Conservation (phyloP, 352 stramenopile species). For the Globisporangium sylvaticum region DNA sequence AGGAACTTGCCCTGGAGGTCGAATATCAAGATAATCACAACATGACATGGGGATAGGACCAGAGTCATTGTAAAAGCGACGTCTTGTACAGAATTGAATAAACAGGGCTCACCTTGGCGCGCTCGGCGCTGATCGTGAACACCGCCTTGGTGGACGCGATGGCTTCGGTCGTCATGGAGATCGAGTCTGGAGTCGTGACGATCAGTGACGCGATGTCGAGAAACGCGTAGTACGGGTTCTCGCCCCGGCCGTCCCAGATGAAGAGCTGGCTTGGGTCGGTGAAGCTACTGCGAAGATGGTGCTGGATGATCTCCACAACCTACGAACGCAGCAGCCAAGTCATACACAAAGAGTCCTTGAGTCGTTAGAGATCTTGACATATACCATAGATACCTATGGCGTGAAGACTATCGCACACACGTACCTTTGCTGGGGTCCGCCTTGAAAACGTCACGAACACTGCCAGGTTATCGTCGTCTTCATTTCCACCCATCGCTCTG, state of each 20-base stretch:
- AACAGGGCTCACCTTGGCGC: slow-evolving; percentile 36
- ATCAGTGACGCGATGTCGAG: slow-evolving; percentile 43
- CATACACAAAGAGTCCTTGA: background rate
- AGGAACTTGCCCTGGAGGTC: slow-evolving; percentile 54
- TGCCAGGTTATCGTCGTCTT: slow-evolving; percentile 13
- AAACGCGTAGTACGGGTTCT: slow-evolving; percentile 66
- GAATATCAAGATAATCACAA: background rate
- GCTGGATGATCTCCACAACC: slow-evolving; percentile 36
- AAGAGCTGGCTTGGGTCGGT: slow-evolving; percentile 27
- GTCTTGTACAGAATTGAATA: too few species aligned
- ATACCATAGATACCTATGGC: background rate
- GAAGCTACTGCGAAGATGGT: slow-evolving; percentile 19
- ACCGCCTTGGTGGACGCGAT: slow-evolving; percentile 51
- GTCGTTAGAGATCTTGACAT: background rate
- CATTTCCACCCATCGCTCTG: background rate
- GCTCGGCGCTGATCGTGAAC: slow-evolving; percentile 41
- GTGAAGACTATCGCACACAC: background rate
- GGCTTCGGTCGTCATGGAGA: slow-evolving; percentile 81
- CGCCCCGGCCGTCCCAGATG: slow-evolving; percentile 47
- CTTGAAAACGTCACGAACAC: slow-evolving; percentile 72
- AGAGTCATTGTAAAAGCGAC: background rate
- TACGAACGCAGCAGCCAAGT: slow-evolving; percentile 1
- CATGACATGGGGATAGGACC: background rate
- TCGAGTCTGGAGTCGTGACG: slow-evolving; percentile 72
- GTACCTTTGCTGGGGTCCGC: slow-evolving; percentile 41